Base-by-base conservation (phyloP, 352 stramenopile genomes). In the Phytophthora hibernalis region DNA sequence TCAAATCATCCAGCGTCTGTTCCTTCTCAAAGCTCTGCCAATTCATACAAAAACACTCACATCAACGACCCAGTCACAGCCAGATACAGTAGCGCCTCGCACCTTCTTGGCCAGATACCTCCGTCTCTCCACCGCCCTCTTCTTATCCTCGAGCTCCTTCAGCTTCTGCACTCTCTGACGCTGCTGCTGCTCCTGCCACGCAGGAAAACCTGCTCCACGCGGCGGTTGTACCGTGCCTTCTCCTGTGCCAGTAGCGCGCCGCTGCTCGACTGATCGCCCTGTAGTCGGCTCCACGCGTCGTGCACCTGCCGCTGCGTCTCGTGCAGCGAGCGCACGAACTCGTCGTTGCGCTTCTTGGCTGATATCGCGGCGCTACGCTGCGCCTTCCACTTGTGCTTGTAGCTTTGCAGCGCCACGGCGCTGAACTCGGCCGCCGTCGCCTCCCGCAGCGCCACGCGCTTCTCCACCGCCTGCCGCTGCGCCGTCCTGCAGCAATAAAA, bases 11-110 rank as follows among this genome's bases (percentile, higher is more conserved):
- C 1, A 94, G 48, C 10, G 71, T 87, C 38, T 90, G 84, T 45
- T 94, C 85, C 26, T 90, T 92, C 40, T 95, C 83, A 70, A 94
- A 95, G 9, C 78, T 90, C 87, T 95, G 22, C 11, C 37, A 63
- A 13, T n/a, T n/a, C 33, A 57, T 37, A 43, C 35, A 33, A 26
- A 45, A 26, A 12, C 6, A 37, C 24, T 43, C 21, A 1, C 26
- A 10, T 65, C 31, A 35, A 31, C 21, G 8, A 35, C 21, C 13
- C 21, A 54, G n/a, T 8, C 1, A 0, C 12, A 40, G 31, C 10
- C 16, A 33, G 37, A 15, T 37, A 37, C n/a, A 61, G 16, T 50
- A 28, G 5, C 9, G 28, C 6, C 24, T 49, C 37, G 10, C 22
- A 93, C 88, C 71, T 93, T 90, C 69, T 87, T 93, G 4, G 84